Evolutionary conservation across 139 green algal genomes (phyloP).

Genomic region (Diplosphaera chodatii): DNA sequence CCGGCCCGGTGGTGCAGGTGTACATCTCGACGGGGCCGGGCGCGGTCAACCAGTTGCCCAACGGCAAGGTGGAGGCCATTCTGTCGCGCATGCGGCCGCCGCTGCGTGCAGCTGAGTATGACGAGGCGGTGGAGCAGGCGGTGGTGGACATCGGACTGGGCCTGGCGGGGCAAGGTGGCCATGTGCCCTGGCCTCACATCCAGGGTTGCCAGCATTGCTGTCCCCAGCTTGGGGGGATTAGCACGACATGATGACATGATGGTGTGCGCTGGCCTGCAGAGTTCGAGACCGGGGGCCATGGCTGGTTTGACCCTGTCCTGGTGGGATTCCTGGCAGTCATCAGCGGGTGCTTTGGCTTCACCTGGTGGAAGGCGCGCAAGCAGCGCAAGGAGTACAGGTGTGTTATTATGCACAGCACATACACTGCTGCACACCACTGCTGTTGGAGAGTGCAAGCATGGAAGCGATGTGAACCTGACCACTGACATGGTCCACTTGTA

Average conservation of each 20-base stretch:
- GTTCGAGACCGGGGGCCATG: neutral
- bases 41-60: constrained; percentile 15
- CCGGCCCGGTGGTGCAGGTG: too few species aligned
- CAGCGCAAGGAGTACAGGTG: neutral
- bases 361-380: neutral
- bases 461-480: too few species aligned
- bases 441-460: too few species aligned
- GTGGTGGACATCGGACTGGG: constrained; percentile 45
- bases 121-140: constrained; percentile 35
- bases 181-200: too few species aligned
- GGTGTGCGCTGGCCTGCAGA: too few species aligned
- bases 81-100: constrained; percentile 29
- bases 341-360: neutral
- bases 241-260: too few species aligned
- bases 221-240: too few species aligned
- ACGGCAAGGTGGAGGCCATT: constrained; percentile 21
- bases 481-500: too few species aligned
- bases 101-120: constrained; percentile 34
- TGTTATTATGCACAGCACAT: too few species aligned
- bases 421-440: too few species aligned
- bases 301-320: neutral
- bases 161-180: constrained; percentile 26
- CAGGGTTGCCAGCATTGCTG: too few species aligned
- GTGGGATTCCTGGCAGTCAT: neutral
- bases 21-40: constrained; percentile 39